Percentiles rank a stretch among this genome's conserved stretches.
Evolutionary conservation across 306 rosid genomes (phyloP).

Genomic region (Citrullus mucosospermus): DNA sequence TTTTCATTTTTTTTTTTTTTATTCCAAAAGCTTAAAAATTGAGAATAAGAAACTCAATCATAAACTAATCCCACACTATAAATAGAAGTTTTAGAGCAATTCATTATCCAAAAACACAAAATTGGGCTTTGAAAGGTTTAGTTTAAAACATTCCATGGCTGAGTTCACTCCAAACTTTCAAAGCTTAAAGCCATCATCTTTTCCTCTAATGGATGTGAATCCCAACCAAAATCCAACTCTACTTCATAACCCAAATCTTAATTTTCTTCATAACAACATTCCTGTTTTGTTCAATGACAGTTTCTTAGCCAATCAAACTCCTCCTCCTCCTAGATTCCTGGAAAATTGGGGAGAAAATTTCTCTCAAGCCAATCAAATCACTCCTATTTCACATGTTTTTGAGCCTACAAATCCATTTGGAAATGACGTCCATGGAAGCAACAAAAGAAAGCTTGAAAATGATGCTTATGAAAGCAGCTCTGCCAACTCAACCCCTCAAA

Average conservation of each 20-base stretch:
- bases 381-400: neutral
- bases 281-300: conserved; percentile 39
- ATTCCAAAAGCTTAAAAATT: neutral
- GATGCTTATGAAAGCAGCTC: conserved; percentile 43
- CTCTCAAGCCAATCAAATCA: conserved; percentile 19
- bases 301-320: conserved; percentile 29
- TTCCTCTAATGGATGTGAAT: conserved; percentile 49
- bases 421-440: conserved; percentile 27
- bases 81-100: neutral
- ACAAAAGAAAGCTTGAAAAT: conserved; percentile 41
- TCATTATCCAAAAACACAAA: conserved; percentile 9
- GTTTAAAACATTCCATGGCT: conserved; percentile 39
- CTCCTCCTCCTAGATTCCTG: conserved; percentile 25
- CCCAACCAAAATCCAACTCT: conserved; percentile 30
- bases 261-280: conserved; percentile 32
- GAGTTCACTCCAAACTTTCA: conserved; percentile 49
- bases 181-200: conserved; percentile 39
- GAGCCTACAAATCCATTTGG: conserved; percentile 3
- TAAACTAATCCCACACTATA: conserved; percentile 4
- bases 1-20: neutral
- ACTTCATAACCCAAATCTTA: conserved; percentile 17
- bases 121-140: neutral
- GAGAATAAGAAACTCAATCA: neutral
- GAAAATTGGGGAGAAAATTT: conserved; percentile 35
- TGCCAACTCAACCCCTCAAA: conserved; percentile 37